phyloP scores from a whole-genome alignment of 768 basidiomycete species.

The Astraeus odoratus region DNA sequence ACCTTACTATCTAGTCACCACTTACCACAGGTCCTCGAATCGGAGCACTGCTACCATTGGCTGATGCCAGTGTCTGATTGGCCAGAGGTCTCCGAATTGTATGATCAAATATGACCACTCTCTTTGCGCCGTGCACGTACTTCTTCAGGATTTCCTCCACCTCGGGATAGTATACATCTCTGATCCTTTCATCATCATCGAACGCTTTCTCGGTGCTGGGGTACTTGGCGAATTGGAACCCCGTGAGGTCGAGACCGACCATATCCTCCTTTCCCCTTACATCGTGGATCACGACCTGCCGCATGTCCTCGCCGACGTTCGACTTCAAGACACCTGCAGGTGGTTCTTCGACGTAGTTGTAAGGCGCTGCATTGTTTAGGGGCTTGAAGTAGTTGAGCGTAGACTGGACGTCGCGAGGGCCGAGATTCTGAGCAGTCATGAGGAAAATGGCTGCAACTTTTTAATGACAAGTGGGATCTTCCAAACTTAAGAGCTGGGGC shows the following conservation, averaged over 20 bases:
- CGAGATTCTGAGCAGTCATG: slow-evolving; percentile 20
- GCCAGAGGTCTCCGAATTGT: slow-evolving; percentile 29
- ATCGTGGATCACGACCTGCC: slow-evolving; percentile 21
- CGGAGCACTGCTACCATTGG: background rate
- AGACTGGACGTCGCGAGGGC: slow-evolving; percentile 30
- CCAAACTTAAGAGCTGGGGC: no score
- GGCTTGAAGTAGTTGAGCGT: slow-evolving; percentile 32
- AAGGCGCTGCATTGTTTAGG: slow-evolving; percentile 24
- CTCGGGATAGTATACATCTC: slow-evolving; percentile 35
- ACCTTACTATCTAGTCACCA: no score
- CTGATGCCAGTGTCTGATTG: background rate
- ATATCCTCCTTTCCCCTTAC: slow-evolving; percentile 25
- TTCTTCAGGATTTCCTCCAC: slow-evolving; percentile 35
- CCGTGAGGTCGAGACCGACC: slow-evolving; percentile 33
- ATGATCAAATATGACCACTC: slow-evolving; percentile 40
- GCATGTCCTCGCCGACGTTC: slow-evolving; percentile 25
- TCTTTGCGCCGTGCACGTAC: slow-evolving; percentile 31
- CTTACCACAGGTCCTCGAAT: slow-evolving; percentile 30
- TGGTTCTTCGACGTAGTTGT: slow-evolving; percentile 27
- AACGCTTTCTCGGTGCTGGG: slow-evolving; percentile 33
- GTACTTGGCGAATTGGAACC: slow-evolving; percentile 35
- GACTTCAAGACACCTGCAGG: slow-evolving; percentile 19
- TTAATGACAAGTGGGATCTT: no score
- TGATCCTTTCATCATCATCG: slow-evolving; percentile 32
- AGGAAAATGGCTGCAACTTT: no score